Conservation (phyloP, 83 land plant species). For the Picea mariana region DNA sequence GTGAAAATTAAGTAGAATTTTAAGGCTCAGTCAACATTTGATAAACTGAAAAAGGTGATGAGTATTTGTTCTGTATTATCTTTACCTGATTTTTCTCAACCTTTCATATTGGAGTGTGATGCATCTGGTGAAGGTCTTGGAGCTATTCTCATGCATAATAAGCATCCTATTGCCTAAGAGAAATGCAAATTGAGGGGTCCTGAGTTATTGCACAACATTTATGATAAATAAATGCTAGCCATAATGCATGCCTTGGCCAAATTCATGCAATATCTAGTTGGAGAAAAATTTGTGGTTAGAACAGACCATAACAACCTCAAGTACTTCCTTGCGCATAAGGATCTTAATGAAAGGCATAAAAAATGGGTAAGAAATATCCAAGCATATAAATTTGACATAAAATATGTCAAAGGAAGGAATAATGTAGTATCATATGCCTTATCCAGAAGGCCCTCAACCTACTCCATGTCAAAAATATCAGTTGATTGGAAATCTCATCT, state of each 20-base stretch:
- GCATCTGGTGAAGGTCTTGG: neutral
- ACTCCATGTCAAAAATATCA: too few relatives aligned
- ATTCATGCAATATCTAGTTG: neutral
- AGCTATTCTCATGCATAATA: neutral
- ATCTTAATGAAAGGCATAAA: neutral
- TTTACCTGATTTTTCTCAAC: slow-evolving; percentile 11
- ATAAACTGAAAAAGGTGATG: slow-evolving; percentile 6
- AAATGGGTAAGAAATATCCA: neutral
- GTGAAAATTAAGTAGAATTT: neutral
- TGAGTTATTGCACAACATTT: neutral
- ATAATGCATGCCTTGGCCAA: neutral
- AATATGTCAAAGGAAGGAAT: neutral
- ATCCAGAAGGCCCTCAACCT: too few relatives aligned
- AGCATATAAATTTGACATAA: neutral
- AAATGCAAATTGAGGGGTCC: neutral
- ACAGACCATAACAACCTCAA: neutral
- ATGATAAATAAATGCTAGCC: neutral
- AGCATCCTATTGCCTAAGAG: neutral
- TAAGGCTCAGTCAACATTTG: neutral
- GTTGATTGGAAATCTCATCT: too few relatives aligned
- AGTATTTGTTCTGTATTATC: neutral
- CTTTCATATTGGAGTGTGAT: slow-evolving; percentile 1
- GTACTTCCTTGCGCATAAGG: neutral
- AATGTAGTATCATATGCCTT: too few relatives aligned
- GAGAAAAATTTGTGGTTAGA: neutral